Evolutionary conservation across 2,329 filamentous ascomycete genomes (phyloP).

Genomic region (Colletotrichum horii): DNA sequence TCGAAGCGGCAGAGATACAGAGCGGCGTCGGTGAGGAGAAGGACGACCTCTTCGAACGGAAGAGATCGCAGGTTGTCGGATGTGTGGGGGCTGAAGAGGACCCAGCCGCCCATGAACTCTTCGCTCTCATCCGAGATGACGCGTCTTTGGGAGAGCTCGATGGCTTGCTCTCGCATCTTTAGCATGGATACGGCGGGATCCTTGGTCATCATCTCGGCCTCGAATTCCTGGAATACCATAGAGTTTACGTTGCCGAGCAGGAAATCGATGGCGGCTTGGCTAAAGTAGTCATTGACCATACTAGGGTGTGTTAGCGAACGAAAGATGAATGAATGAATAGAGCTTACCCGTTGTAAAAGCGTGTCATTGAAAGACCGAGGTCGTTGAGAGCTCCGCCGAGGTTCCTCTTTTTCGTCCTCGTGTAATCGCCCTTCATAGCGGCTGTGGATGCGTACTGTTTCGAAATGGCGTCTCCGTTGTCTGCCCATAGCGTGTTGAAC

Average conservation of each 20-base stretch:
- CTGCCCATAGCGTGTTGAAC: conserved; percentile 97
- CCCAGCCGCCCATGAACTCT: conserved; percentile 89
- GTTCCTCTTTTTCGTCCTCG: conserved; percentile 86
- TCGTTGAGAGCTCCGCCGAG: conserved; percentile 92
- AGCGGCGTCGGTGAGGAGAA: conserved; percentile 84
- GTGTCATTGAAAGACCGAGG: conserved; percentile 83
- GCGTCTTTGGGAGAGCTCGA: conserved; percentile 86
- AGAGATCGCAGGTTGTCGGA: conserved; percentile 70
- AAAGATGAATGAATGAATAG: background rate
- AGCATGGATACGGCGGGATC: conserved; percentile 89
- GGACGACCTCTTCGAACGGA: conserved; percentile 86
- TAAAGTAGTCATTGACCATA: conserved; percentile 97
- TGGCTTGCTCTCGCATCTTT: conserved; percentile 85
- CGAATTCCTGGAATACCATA: conserved; percentile 91
- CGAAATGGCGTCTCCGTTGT: conserved; percentile 95
- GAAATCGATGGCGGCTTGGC: conserved; percentile 94
- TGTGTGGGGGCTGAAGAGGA: conserved; percentile 76
- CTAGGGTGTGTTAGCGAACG: conserved; percentile 51
- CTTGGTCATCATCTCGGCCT: conserved; percentile 88
- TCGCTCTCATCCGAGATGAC: conserved; percentile 85
- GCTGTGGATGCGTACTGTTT: conserved; percentile 96
- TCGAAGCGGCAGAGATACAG: conserved; percentile 92
- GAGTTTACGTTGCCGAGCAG: conserved; percentile 87
- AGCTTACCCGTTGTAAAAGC: conserved; percentile 70
- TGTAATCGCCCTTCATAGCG: conserved; percentile 96